Conservation (phyloP, 1,284 basidiomycete genomes). For the Cronartium ribicola region DNA sequence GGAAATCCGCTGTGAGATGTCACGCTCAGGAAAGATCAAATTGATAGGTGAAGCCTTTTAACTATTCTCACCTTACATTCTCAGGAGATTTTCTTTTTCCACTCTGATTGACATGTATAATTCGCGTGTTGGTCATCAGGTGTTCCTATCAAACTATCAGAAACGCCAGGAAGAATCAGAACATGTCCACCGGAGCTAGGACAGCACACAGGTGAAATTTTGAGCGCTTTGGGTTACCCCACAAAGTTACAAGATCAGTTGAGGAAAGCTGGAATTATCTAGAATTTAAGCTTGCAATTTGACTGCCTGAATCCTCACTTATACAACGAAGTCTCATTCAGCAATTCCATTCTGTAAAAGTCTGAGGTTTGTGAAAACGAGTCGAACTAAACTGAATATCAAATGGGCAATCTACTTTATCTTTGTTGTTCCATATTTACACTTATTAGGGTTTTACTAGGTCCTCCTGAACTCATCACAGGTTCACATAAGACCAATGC, state of each 20-base stretch:
- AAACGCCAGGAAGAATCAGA: conserved; percentile 41
- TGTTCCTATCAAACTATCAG: conserved; percentile 16
- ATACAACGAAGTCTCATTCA: no score
- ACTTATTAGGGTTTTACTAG: no score
- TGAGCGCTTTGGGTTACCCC: conserved; percentile 61
- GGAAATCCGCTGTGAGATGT: conserved; percentile 65
- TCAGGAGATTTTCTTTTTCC: neutral
- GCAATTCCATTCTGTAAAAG: no score
- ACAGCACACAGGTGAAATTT: conserved; percentile 53
- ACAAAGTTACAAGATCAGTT: conserved; percentile 59
- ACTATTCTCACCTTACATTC: no score
- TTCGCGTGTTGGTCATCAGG: conserved; percentile 67
- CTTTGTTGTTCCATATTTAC: no score
- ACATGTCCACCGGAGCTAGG: conserved; percentile 50
- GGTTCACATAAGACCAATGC: no score
- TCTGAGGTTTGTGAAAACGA: no score
- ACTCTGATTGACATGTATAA: conserved; percentile 60
- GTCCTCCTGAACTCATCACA: no score
- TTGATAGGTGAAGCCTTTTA: conserved; percentile 52
- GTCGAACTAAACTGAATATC: no score
- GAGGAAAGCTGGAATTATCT: conserved; percentile 60
- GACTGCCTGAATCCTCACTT: no score
- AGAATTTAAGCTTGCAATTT: conserved; percentile 43
- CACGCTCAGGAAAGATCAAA: conserved; percentile 74
- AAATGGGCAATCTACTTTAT: no score